Evolutionary conservation across 2,329 filamentous ascomycete species (phyloP).

Genomic region (Podosphaera fusca): DNA sequence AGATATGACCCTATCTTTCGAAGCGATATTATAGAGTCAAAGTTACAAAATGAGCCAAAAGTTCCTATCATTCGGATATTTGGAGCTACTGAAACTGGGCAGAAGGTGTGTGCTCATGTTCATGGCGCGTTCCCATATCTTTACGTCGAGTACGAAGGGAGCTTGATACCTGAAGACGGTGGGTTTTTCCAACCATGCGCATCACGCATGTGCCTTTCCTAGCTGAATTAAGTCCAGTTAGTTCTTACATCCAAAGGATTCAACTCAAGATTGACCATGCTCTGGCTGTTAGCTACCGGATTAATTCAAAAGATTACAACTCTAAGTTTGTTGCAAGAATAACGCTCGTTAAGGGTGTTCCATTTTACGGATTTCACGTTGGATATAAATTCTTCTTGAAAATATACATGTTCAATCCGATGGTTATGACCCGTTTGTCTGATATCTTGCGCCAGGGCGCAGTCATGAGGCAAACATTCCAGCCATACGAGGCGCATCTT

Average conservation of each 20-base stretch:
- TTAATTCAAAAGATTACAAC: slow-evolving; percentile 46
- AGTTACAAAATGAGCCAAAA: slow-evolving; percentile 39
- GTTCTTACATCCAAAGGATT: slow-evolving; percentile 51
- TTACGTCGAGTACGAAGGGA: slow-evolving; percentile 67
- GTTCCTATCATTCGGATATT: slow-evolving; percentile 80
- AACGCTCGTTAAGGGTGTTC: slow-evolving; percentile 73
- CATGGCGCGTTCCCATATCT: slow-evolving; percentile 91
- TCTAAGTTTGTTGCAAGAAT: slow-evolving; percentile 68
- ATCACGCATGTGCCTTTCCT: background rate
- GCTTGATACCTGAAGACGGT: slow-evolving; percentile 44
- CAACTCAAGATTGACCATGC: slow-evolving; percentile 82
- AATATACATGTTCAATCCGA: slow-evolving; percentile 77
- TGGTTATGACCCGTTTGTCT: slow-evolving; percentile 64
- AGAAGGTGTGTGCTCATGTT: slow-evolving; percentile 88
- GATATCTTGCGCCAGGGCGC: slow-evolving; percentile 75
- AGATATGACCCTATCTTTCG: slow-evolving; percentile 61
- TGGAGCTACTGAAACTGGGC: slow-evolving; percentile 77
- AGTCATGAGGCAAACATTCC: slow-evolving; percentile 61
- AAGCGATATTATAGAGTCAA: slow-evolving; percentile 34
- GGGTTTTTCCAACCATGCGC: slow-evolving; percentile 13
- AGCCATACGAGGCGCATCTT: slow-evolving; percentile 84
- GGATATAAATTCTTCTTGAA: slow-evolving; percentile 84
- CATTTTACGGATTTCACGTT: slow-evolving; percentile 90
- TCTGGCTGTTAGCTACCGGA: slow-evolving; percentile 62
- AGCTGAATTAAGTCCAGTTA: slow-evolving; percentile 27